These are phyloP conservation scores for Piper betle DNA, from an alignment of 164 flowering plant genomes.

Conservation along the genomic window DNA sequence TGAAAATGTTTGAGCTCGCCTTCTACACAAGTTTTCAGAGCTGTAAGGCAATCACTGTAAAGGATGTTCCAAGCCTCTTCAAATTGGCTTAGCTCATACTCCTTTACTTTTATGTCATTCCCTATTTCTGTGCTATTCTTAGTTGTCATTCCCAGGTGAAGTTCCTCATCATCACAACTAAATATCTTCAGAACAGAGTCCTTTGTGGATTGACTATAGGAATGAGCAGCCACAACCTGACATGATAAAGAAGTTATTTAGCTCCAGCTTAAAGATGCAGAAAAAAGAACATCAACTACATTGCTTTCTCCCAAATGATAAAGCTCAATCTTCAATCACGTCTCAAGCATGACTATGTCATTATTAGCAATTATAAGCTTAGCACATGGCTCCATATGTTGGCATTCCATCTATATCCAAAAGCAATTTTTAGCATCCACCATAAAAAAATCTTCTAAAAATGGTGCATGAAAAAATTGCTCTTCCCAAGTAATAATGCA, in stretches of 20 bases:
- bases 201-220: constrained; percentile 37
- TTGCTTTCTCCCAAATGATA: neutral
- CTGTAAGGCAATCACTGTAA: constrained; percentile 81
- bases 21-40: constrained; percentile 73
- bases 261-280: neutral
- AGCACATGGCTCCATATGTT: too few relatives aligned
- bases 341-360: too few relatives aligned
- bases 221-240: constrained; percentile 60
- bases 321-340: too few relatives aligned
- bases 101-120: constrained; percentile 16
- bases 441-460: too few relatives aligned
- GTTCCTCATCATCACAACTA: constrained; percentile 18
- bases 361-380: too few relatives aligned
- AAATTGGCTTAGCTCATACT: constrained; percentile 21
- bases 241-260: neutral
- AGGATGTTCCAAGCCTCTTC: constrained; percentile 61
- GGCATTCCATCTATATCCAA: too few relatives aligned
- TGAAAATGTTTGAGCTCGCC: constrained; percentile 99
- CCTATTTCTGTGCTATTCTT: constrained; percentile 13
- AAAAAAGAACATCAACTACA: neutral
- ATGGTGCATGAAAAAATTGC: too few relatives aligned
- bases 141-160: constrained; percentile 9
- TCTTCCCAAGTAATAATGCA: too few relatives aligned
- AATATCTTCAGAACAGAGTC: constrained; percentile 35
- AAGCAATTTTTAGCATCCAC: too few relatives aligned